Conservation (phyloP, 257 asterid species). For the Gynochthodes officinalis region DNA sequence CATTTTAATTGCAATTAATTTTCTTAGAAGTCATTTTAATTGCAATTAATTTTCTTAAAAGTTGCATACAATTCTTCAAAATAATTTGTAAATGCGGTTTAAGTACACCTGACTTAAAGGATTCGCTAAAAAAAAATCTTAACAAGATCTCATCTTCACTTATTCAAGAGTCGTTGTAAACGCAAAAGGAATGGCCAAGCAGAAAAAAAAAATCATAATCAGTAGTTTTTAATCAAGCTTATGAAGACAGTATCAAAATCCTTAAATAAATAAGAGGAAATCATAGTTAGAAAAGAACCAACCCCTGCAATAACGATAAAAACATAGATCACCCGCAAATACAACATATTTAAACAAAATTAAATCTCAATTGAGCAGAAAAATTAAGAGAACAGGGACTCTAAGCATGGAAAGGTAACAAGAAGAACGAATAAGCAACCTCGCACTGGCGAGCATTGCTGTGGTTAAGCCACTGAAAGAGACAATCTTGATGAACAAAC, state of each 20-base stretch:
- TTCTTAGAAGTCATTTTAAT: neutral
- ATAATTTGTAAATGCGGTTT: neutral
- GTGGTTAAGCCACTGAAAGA: conserved; percentile 98
- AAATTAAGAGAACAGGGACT: neutral
- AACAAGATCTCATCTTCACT: neutral
- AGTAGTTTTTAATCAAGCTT: neutral
- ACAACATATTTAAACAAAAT: neutral
- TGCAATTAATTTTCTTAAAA: neutral
- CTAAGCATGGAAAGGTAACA: neutral
- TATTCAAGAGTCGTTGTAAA: neutral
- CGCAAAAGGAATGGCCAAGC: neutral
- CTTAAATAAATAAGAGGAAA: neutral
- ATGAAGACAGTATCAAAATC: neutral
- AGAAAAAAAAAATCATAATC: neutral
- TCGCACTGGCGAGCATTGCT: conserved; percentile 99
- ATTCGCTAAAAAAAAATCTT: neutral
- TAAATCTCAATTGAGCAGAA: neutral
- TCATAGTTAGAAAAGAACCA: neutral
- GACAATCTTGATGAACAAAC: conserved; percentile 94
- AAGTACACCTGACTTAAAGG: neutral
- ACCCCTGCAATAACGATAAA: neutral
- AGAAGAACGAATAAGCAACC: conserved; percentile 31
- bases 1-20: too few species aligned
- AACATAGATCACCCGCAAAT: neutral
- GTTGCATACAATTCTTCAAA: neutral